Conservation (phyloP, 306 rosid genomes). For the Prunus kanzakura region DNA sequence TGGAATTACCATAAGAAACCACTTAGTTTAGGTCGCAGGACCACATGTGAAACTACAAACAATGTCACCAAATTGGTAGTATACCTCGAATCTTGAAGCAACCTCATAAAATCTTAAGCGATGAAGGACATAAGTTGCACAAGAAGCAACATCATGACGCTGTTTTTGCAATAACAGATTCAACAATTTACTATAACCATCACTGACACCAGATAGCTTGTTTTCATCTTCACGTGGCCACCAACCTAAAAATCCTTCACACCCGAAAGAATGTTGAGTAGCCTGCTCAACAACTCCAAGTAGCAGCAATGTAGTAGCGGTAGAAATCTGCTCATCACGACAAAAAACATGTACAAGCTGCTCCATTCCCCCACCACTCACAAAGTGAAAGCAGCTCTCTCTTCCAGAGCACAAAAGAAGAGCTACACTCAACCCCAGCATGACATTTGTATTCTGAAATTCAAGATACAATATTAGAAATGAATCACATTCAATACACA, state of each 20-base stretch:
- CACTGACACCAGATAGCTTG: constrained; percentile 65
- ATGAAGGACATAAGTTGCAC: constrained; percentile 76
- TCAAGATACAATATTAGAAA: constrained; percentile 17
- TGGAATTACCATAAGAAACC: constrained; percentile 34
- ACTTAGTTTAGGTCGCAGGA: constrained; percentile 13
- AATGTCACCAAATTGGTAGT: constrained; percentile 19
- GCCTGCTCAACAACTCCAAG: constrained; percentile 91
- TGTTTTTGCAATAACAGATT: constrained; percentile 80
- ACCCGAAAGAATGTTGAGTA: constrained; percentile 79
- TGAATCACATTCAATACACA: constrained; percentile 8
- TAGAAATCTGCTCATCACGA: constrained; percentile 51
- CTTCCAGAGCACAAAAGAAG: constrained; percentile 85
- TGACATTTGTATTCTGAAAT: constrained; percentile 66
- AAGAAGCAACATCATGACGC: constrained; percentile 86
- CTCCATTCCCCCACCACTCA: constrained; percentile 87
- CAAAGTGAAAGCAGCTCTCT: constrained; percentile 87
- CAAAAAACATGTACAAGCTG: constrained; percentile 54
- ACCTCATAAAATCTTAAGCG: constrained; percentile 89
- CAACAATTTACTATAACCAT: constrained; percentile 77
- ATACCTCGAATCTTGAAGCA: constrained; percentile 90
- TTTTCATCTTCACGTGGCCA: constrained; percentile 92
- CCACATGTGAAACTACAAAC: constrained; percentile 4
- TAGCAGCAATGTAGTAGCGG: constrained; percentile 61
- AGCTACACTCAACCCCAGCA: constrained; percentile 84
- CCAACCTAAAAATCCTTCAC: constrained; percentile 97